Base-by-base conservation (phyloP, 441 rosid genomes). In the Monsonia emarginata region DNA sequence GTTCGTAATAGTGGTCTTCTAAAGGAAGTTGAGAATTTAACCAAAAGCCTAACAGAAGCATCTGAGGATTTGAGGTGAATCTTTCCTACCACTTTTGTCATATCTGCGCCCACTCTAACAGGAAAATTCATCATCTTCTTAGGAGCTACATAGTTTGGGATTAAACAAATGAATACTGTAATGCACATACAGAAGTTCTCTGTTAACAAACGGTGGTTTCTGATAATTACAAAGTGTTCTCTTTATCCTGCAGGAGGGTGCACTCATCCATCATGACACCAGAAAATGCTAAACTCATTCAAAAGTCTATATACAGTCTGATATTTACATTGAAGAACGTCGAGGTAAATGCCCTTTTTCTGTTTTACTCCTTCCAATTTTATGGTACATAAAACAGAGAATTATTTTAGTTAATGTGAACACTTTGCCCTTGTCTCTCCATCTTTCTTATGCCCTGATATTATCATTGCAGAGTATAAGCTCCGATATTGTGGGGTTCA, bases 401-500 rank as follows among this genome's bases (percentile, higher is more conserved):
- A 6, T 34, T 21, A 4, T 54, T 19, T 73, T 13, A 5, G 31
- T 19, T 58, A 42, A 38, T 65, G 64, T 27, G 44, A 36, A 38
- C 19, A 46, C 2, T 52, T 30, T 25, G 6, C 19, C 19, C 61
- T 19, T 44, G 26, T 56, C 34, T 63, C 57, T 52, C 18, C 11
- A n/a, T n/a, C 61, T 44, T 42, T 28, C 65, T 31, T 40, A 11
- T 44, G 65, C 72, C 42, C 44, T 42, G 34, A 13, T 48, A 60
- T 50, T 13, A 21, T 19, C 16, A 36, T 58, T 68, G 79, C 85
- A 94, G 98, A 89, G 79, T 75, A 89, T 94, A 85, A 89, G 89
- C 82, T 90, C 98, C 0, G 96, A 94, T 75, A 74, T 94, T 57
- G 75, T 94, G 74, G 98, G 97, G 58, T 90, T 90, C 85, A 94